phyloP scores from a whole-genome alignment of 495 filamentous ascomycete species.

The Aeminium ludgeri region DNA sequence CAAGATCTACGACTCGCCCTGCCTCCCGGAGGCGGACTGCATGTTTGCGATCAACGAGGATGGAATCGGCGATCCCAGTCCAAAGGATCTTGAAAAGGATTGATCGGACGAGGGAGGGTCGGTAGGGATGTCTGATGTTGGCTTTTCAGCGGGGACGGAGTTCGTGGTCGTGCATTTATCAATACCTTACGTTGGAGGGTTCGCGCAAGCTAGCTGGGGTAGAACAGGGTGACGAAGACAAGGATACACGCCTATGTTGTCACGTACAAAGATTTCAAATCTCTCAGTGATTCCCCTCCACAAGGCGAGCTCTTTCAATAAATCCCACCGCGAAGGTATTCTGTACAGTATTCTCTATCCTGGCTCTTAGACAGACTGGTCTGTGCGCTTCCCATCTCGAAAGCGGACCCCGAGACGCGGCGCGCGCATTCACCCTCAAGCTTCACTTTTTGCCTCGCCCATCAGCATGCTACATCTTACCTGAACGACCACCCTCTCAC shows the following conservation, averaged over 20 bases:
- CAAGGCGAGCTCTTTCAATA: no score
- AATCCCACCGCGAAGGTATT: no score
- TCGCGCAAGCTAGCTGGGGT: no score
- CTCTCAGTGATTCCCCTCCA: no score
- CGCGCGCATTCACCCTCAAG: not conserved
- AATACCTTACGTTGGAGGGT: no score
- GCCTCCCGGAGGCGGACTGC: slow-evolving; percentile 88
- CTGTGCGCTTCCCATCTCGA: no score
- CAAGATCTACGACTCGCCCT: slow-evolving; percentile 97
- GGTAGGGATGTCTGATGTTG: not conserved
- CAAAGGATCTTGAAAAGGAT: slow-evolving; percentile 86
- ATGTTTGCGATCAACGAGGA: slow-evolving; percentile 94
- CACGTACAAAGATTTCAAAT: no score
- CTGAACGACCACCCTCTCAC: not conserved
- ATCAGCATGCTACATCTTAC: not conserved
- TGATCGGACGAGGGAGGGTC: slow-evolving; percentile 6
- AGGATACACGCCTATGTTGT: no score
- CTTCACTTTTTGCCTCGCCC: slow-evolving; percentile 1
- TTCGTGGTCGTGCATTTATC: not conserved
- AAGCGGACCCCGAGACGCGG: not conserved
- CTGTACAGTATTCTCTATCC: no score
- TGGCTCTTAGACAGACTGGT: no score
- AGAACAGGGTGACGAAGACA: no score
- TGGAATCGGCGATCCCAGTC: slow-evolving; percentile 86
- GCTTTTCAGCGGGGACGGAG: not conserved